Evolutionary conservation across 2,329 filamentous ascomycete genomes (phyloP), one percentile per base, ranked within the genome.

Genomic region (Orbilia brochopaga): DNA sequence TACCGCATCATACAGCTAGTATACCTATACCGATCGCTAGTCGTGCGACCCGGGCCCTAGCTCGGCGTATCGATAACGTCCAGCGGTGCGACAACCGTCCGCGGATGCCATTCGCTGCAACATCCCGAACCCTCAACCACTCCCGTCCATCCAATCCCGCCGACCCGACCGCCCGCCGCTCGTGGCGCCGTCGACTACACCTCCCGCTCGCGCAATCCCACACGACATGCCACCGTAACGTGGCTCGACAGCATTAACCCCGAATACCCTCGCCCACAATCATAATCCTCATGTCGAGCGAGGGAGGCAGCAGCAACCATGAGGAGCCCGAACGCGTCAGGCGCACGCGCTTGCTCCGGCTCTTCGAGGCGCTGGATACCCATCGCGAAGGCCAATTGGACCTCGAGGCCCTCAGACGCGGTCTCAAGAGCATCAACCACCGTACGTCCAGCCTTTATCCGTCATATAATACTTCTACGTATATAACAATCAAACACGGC

Each of bases 401-500:
- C 80, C 83, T 95, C 75, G 87, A 89, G 79, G 92, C 87, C 32
- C 82, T 99, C 76, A 89, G 92, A 81, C 90, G 87, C 81, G 94
- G 93, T 2, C 81, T 99, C 78, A 87, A 84, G 79, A 90, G 88
- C 80, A 91, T 97, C 77, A 92, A 97, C 79, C 94, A 99, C 79
- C 94, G 92, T 96, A 81, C 17, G 44, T 48, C 44, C 11, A 48
- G 19, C 21, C 15, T 17, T 48, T 17, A 48, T 11, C 15, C 5
- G 15, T 70, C 56, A 32, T 51, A 40, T 13, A 15, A 24, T 19
- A 52, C 27, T 21, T 52, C 23, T 21, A 24, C 10, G 15, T 53
- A 32, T 27, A 17, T 24, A 11, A 19, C 13, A 27, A 54, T 8
- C n/a, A 6, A 15, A 11, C 10, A 23, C 44, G 44, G 44, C 44